Evolutionary conservation across 73 alveolate genomes (phyloP), one percentile per base, ranked within the genome.

Genomic region (Paramecium tetraurelia): DNA sequence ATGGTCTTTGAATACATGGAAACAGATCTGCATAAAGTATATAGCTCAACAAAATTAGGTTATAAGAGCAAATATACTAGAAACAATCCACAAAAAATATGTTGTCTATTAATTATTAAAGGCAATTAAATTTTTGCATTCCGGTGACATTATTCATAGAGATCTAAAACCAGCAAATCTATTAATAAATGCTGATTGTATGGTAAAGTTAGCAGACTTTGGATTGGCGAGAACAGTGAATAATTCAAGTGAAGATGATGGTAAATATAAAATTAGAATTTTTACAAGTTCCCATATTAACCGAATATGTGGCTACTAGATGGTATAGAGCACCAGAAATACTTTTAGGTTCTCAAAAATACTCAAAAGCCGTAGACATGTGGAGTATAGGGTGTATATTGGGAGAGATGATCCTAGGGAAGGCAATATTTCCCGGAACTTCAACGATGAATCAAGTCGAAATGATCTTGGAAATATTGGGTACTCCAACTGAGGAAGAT

Each of bases 131-230:
- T 96, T 87, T 89, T 95, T 96, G 50, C 96, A 94, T 68, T 92
- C 96, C 2, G 97, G 96, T 3, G 96, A 92, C 36, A 63, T 95
- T 21, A 83, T 94, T 48, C 97, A 94, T 44, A 72, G 98, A 44
- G 98, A 97, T 85, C 80, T 97, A 53, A 97, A 97, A 83, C 99
- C 99, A 24, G 93, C 98, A 50, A 97, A 97, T 92, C 69, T 97
- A 72, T 95, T 97, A 83, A 92, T 97, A 29, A 97, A 97, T 84
- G 92, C 96, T 33, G 99, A 97, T 58, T 96, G 99, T 84, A 92
- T 77, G 24, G 97, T 97, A 14, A 96, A 97, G 85, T 92, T 97
- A 14, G 97, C 97, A 7, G 98, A 97, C 86, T 97, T 97, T 84
- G 99, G 99, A 58, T 93, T 97, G 33, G 98, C 99, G 8, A 92